Base-by-base conservation (phyloP, 208 protist genomes). In the Acanthamoeba triangularis region DNA sequence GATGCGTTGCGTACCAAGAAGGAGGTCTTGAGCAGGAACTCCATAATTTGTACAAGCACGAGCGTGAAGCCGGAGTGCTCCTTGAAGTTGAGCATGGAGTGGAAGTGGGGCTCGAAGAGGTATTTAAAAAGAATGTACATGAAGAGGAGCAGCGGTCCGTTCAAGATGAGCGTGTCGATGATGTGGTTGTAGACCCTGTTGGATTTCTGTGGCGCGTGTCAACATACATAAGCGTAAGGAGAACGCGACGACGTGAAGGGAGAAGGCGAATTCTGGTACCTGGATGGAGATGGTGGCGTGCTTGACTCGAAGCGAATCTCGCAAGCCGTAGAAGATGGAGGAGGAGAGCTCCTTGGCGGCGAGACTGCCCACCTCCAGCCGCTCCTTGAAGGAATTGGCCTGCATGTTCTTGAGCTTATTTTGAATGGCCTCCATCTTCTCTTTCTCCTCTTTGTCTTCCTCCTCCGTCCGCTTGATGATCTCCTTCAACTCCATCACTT, bases 61-160 rank as follows among this genome's bases (percentile, higher is more conserved):
- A 85, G 35, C 67, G 30, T 44, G 41, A 84, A 49, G 23, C 69
- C 69, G n/a, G 33, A 30, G 33, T 94, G 69, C 35, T 61, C 52
- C 69, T 84, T n/a, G 3, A 63, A 94, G 72, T 94, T 25, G 30
- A 94, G 90, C 90, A 84, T 61, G 47, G 37, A 14, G 52, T 82
- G 67, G 49, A 94, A 72, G 41, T 94, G 90, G n/a, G 90, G 90
- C 23, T 85, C 52, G 30, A 94, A 49, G 25, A 78, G 18, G 52
- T 85, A 85, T 41, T 56, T 94, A 33, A 65, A 94, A 11, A 94
- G 47, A 54, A 85, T 49, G 35, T 84, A 94, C 63, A 78, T 85
- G 67, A 37, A 8, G 44, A 94, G 69, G 7, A 94, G 44, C 41
- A 94, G 90, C 90, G 35, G 44, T 14, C 90, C 90, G 54, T 94